Evolutionary conservation across 2,329 filamentous ascomycete genomes (phyloP), one percentile per base, ranked within the genome.

Genomic region (Cercospora zeina): DNA sequence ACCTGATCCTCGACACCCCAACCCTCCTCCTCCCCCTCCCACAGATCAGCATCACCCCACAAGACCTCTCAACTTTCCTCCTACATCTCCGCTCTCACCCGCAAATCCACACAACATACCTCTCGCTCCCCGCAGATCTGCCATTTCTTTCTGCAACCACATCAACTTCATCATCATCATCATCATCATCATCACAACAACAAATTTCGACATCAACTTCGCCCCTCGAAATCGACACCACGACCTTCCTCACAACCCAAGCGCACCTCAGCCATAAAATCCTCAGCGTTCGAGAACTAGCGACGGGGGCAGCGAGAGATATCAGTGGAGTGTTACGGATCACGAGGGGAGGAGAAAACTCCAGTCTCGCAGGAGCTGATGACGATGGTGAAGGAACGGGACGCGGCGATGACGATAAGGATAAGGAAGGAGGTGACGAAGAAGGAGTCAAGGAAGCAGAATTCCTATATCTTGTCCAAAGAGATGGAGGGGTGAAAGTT

Each of bases 301-400:
- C 96, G 72, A 96, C 92, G 0, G 93, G 93, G 0, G 87, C 87
- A n/a, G 93, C 93, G 65, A 88, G 84, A 73, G 93, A 97, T 76
- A 90, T 97, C 33, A 96, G 90, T 77, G 93, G 93, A 2, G 91
- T 96, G 47, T 72, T 97, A 65, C 84, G 92, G 67, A 81, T 95
- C 54, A 93, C 89, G 16, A 81, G 82, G 49, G 87, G 87, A 3
- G 1, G 87, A 87, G 19, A 93, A 36, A 36, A n/a, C n/a, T n/a
- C n/a, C n/a, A n/a, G n/a, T n/a, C n/a, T 42, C 4, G 37, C 9
- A 11, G 37, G 8, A 19, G 37, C 16, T 8, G 37, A 39, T 19
- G 37, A 14, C 72, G 73, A 34, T 71, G 67, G 65, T 36, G 66
- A 61, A 6, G 55, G n/a, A n/a, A n/a, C n/a, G n/a, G n/a, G n/a